Evolutionary conservation across 2,329 filamentous ascomycete genomes (phyloP), one percentile per base, ranked within the genome.

Genomic region (Fusarium agapanthi): DNA sequence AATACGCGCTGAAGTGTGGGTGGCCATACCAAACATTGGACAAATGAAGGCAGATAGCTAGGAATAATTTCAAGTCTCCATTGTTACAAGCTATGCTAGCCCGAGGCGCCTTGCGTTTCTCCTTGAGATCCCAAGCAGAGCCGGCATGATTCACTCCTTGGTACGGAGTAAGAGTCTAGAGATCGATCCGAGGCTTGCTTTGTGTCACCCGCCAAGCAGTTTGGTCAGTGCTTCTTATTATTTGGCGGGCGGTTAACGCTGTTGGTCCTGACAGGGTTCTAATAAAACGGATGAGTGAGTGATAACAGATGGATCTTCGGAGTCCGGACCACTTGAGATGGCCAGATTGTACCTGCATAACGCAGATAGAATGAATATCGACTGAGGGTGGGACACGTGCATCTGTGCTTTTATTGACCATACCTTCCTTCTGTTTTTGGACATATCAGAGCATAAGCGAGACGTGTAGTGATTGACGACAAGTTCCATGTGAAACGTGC

Each of bases 311-410:
- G 69, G 71, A 76, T 76, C 74, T 71, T 71, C 73, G 74, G 72
- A 64, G 47, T 69, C 69, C 69, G 69, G 69, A 66, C 63, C 65
- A 75, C 61, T 72, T 43, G 58, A 72, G 62, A 76, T 70, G 70
- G 72, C 64, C 55, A 76, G 75, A 76, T 76, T 68, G 75, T 76
- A 76, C 75, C 75, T 76, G 75, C 75, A 76, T 73, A 30, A 69
- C 56, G 75, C 62, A 67, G 67, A 72, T 62, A 59, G 37, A 47
- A 69, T 38, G 53, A 41, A 69, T 64, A 56, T 60, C 58, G 32
- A 51, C 61, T 65, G 65, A 51, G 53, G 57, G 53, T 69, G 65
- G 69, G 66, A 73, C 69, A 76, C 66, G 61, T 73, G 66, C 69
- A 59, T 30, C 47, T 38, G 45, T 37, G 34, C 54, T 47, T 41